Evolutionary conservation across 2,329 filamentous ascomycete species (phyloP).

Genomic region (Elsinoe australis): DNA sequence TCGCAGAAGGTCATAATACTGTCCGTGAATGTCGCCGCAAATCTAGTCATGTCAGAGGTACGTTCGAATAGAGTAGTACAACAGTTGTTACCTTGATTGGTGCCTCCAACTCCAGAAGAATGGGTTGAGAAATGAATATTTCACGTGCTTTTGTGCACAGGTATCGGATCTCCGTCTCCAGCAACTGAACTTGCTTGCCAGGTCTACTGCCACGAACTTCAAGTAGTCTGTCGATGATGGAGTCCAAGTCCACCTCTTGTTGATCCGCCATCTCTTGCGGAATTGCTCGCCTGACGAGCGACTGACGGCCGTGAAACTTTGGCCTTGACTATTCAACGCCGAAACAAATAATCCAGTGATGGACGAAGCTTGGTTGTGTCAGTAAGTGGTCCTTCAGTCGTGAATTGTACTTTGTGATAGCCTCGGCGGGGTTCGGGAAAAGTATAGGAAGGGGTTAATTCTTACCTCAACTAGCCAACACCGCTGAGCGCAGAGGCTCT

Average conservation of each 20-base stretch:
- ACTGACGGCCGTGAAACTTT: constrained; percentile 12
- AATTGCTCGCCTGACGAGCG: constrained; percentile 12
- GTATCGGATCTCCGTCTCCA: constrained; percentile 92
- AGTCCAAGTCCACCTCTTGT: constrained; percentile 95
- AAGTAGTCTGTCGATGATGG: constrained; percentile 95
- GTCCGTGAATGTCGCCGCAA: constrained; percentile 97
- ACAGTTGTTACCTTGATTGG: constrained; percentile 76
- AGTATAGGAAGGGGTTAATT: not conserved
- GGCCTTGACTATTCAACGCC: not conserved
- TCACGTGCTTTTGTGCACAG: constrained; percentile 97
- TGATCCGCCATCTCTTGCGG: constrained; percentile 57
- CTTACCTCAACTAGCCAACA: constrained; percentile 15
- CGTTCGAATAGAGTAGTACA: not conserved
- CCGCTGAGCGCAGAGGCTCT: constrained; percentile 9
- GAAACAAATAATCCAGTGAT: constrained; percentile 10
- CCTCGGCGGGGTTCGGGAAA: not conserved
- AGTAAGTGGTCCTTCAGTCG: not conserved
- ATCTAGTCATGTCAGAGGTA: constrained; percentile 53
- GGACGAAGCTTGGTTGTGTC: not conserved
- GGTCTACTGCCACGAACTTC: constrained; percentile 97
- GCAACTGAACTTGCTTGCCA: constrained; percentile 94
- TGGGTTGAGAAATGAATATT: constrained; percentile 99
- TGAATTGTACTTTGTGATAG: not conserved
- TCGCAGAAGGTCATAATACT: constrained; percentile 96
- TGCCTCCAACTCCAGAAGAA: constrained; percentile 92